Base-by-base conservation (phyloP, 2,329 filamentous ascomycete species). In the Trichoderma koningiopsis region DNA sequence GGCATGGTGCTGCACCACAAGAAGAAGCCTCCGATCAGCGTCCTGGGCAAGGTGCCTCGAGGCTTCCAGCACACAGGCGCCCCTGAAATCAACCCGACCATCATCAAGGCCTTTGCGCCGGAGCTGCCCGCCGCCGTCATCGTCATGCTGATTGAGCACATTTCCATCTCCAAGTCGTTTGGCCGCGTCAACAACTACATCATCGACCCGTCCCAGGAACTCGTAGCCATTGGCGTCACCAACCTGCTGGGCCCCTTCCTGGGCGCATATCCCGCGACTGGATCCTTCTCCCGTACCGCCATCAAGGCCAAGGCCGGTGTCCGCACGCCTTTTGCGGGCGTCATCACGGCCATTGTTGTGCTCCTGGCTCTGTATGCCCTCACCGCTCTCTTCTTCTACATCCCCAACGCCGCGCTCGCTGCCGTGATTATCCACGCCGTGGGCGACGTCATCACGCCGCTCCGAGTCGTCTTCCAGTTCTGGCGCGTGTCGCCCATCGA, bases 241-340 rank as follows among this genome's bases (percentile, higher is more conserved):
- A 94, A 94, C 76, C 80, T 94, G 40, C 84, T 94, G 11, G 91
- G 89, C 22, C 90, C 92, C 11, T 95, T 96, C 83, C 83, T 95
- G 1, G 92, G 93, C 63, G 93, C 85, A 2, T 97, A 96, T 74
- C 92, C 93, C 4, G 92, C 92, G 0, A 97, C 93, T 13, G 94
- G 93, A 6, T 96, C 93, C 2, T 97, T 97, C 84, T 95, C 92
- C 8, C 89, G 93, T 71, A 97, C 93, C 27, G 94, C 93, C 62
- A 96, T 97, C 83, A 96, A 96, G 80, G 92, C 93, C n/a, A 97
- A 97, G 81, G 92, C 93, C 65, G 93, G 93, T 77, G 93, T 96
- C 1, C 89, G 93, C 53, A 97, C 93, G 5, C 94, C 93, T 0
- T 88, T 96, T 68, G 93, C 92, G 40, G 93, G 93, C 84, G 87